Percentiles rank a stretch among this genome's conserved stretches.
Evolutionary conservation across 305 asterid species (phyloP).

Genomic region (Petunia hybrid): DNA sequence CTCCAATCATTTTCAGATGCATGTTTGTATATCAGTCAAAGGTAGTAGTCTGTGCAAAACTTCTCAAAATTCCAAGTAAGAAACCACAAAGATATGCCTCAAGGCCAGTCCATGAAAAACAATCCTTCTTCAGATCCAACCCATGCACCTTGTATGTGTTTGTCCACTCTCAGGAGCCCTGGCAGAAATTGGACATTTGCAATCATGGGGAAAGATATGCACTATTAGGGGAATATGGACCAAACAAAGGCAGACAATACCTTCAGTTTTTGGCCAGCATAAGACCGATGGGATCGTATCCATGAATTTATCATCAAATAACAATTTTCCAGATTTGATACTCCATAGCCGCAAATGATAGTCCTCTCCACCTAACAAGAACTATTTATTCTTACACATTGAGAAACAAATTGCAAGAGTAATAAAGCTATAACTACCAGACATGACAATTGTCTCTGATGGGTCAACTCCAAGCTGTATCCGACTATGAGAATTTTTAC

Average conservation of each 20-base stretch:
- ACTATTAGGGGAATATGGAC: neutral
- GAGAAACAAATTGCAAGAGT: slow-evolving; percentile 14
- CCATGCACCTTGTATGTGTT: slow-evolving; percentile 32
- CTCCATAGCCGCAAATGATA: slow-evolving; percentile 76
- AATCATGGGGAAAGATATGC: neutral
- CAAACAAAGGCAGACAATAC: slow-evolving; percentile 35
- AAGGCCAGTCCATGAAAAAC: slow-evolving; percentile 35
- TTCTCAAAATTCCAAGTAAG: slow-evolving; percentile 20
- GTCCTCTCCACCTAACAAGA: slow-evolving; percentile 87
- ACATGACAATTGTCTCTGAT: slow-evolving; percentile 72
- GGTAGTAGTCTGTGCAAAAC: neutral
- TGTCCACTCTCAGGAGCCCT: slow-evolving; percentile 23
- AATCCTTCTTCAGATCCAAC: slow-evolving; percentile 37
- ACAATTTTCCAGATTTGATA: slow-evolving; percentile 80
- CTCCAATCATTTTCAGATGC: neutral
- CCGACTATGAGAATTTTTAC: slow-evolving; percentile 79
- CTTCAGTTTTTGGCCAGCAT: slow-evolving; percentile 76
- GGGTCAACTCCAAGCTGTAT: slow-evolving; percentile 90
- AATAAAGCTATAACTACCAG: slow-evolving; percentile 57
- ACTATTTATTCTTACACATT: slow-evolving; percentile 25
- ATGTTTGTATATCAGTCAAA: neutral
- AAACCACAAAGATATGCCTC: neutral
- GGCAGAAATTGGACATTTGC: neutral
- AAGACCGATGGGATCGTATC: slow-evolving; percentile 70
- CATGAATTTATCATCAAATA: slow-evolving; percentile 67